A percentile compares a stretch with the other conserved stretches of the same genome.
These are phyloP conservation scores for Saitozyma podzolica DNA, from an alignment of 768 basidiomycete species.

Conservation along the genomic window DNA sequence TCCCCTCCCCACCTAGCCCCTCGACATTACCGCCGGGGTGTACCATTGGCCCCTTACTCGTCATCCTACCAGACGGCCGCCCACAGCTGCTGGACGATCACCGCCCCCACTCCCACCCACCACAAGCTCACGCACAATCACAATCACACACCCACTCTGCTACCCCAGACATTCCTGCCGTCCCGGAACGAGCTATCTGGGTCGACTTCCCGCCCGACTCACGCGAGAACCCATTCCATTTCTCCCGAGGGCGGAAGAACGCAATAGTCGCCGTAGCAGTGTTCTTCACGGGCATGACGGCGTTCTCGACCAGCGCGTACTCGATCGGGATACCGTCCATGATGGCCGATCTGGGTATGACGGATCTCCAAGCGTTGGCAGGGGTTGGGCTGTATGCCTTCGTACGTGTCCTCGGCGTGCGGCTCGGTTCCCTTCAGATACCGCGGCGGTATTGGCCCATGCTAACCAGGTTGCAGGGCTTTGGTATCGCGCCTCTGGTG, in stretches of 20 bases:
- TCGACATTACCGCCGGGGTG: too few species aligned
- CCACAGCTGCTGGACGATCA: too few species aligned
- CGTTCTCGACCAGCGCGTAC: slow-evolving; percentile 32
- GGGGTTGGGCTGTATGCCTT: slow-evolving; percentile 42
- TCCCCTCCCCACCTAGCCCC: too few species aligned
- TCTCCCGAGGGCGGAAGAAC: slow-evolving; percentile 29
- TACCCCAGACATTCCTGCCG: too few species aligned
- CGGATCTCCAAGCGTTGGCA: slow-evolving; percentile 23
- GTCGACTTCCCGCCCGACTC: slow-evolving; percentile 45
- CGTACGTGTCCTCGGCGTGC: slow-evolving; percentile 4
- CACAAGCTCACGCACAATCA: too few species aligned
- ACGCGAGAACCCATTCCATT: slow-evolving; percentile 41
- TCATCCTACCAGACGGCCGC: too few species aligned
- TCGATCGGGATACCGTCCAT: slow-evolving; percentile 38
- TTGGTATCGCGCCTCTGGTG: slow-evolving; percentile 47
- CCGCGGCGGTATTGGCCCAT: too few species aligned
- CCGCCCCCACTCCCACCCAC: too few species aligned
- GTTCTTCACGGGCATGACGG: slow-evolving; percentile 38
- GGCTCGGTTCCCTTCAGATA: too few species aligned
- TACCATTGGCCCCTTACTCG: too few species aligned
- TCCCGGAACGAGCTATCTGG: slow-evolving; percentile 27
- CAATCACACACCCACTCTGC: too few species aligned
- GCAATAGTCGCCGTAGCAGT: slow-evolving; percentile 36
- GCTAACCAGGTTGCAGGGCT: too few species aligned
- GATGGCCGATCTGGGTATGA: slow-evolving; percentile 34